Base-by-base conservation (phyloP, 306 rosid genomes). In the Cucurbita ficifolia region DNA sequence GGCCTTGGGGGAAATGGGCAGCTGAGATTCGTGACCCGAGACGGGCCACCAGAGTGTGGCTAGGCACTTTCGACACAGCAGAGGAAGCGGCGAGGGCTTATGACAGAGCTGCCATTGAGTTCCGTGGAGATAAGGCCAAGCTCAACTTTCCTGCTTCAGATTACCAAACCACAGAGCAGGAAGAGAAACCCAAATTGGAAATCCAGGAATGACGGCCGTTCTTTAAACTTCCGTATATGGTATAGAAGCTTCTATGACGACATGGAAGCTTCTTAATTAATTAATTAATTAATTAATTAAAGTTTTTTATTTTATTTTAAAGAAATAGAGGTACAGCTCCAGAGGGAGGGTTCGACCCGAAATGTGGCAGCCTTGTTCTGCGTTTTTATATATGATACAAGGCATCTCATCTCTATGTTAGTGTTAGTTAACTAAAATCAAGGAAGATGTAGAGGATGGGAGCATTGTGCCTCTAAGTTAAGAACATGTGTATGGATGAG, bases 1-100 rank as follows among this genome's bases (percentile, higher is more conserved):
- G 88, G 78, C 87, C 87, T 1, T 81, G 88, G 88, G 90, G 94
- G 16, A 88, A 86, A 49, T 88, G 90, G 90, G 90, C 86, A 8
- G 87, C 87, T 0, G 94, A 86, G 82, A 88, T 84, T 22, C 55
- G 87, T 21, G 89, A 86, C 70, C 94, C 91, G 0, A 22, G 45
- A 11, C 51, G 76, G 4, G 84, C 86, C 0, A 42, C 63, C 0
- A 77, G 88, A 12, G 86, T 86, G 19, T 88, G 91, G 95, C 81
- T 86, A 0, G 85, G 90, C 29, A 86, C 93, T 0, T 88, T 88
- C 61, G 74, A 78, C 57, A 84, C 87, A 38, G 87, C 61, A 33
- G 86, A 86, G 83, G n/a, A 78, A 39, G 92, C 88, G 5, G 92
- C 89, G 4, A 80, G 85, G 63, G 92, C 90, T 7, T 86, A 88